Evolutionary conservation across 805 yeast genomes (phyloP).

Genomic region (Hanseniaspora mollemarum): DNA sequence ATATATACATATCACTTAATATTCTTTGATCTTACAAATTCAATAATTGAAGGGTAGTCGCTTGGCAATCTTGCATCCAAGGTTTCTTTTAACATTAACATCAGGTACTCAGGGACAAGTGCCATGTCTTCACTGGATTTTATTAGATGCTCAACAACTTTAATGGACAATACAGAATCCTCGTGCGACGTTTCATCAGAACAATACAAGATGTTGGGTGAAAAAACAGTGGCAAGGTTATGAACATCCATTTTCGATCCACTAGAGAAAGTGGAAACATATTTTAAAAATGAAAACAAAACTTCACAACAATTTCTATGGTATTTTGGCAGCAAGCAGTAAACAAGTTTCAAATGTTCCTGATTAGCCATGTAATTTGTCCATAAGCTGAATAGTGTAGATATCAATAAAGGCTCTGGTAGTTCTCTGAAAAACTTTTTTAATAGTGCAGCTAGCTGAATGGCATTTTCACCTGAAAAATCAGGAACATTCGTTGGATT

Average conservation of each 20-base stretch:
- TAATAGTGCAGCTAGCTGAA: conserved; percentile 84
- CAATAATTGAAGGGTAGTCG: conserved; percentile 21
- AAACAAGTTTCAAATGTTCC: conserved; percentile 32
- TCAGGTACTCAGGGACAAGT: conserved; percentile 58
- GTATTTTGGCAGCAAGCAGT: conserved; percentile 66
- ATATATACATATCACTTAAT: conserved; percentile 17
- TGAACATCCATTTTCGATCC: conserved; percentile 95
- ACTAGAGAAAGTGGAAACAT: conserved; percentile 92
- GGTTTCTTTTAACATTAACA: conserved; percentile 36
- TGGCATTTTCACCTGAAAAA: conserved; percentile 64
- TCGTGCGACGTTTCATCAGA: conserved; percentile 19
- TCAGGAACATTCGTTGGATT: conserved; percentile 63
- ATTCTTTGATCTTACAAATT: conserved; percentile 23
- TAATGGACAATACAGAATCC: conserved; percentile 72
- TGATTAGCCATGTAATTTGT: conserved; percentile 49
- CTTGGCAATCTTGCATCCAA: conserved; percentile 17
- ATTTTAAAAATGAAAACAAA: conserved; percentile 68
- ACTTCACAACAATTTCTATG: conserved; percentile 84
- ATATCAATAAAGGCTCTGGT: conserved; percentile 82
- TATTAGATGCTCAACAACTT: conserved; percentile 73
- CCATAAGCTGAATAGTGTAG: conserved; percentile 66
- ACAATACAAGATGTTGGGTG: conserved; percentile 72
- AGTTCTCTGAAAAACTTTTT: conserved; percentile 84
- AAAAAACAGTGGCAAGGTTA: conserved; percentile 86
- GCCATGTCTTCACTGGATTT: conserved; percentile 70